phyloP scores from a whole-genome alignment of 2,329 filamentous ascomycete species.

The Apiospora rasikravindrae region DNA sequence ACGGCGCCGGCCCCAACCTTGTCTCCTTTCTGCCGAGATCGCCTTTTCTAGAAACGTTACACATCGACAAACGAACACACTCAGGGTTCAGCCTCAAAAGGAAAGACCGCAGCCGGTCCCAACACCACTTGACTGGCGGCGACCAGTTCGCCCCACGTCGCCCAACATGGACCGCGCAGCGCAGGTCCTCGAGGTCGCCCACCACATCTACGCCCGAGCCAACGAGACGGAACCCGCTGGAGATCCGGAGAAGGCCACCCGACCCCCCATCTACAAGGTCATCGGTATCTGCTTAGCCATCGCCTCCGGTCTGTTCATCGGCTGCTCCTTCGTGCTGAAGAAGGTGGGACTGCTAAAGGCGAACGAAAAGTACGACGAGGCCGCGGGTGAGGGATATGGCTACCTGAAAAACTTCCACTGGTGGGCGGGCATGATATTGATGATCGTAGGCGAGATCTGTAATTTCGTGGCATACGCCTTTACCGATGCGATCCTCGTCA shows the following conservation, averaged over 20 bases:
- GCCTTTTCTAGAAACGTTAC: neutral
- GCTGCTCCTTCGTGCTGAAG: constrained; percentile 92
- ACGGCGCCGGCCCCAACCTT: neutral
- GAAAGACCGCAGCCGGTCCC: neutral
- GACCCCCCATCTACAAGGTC: constrained; percentile 73
- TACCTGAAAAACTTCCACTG: constrained; percentile 95
- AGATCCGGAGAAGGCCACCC: constrained; percentile 33
- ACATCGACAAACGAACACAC: neutral
- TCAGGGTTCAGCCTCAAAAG: neutral
- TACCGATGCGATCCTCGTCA: constrained; percentile 94
- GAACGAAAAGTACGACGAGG: constrained; percentile 95
- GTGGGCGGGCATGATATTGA: constrained; percentile 95
- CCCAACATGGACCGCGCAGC: constrained; percentile 44
- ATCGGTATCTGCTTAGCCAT: constrained; percentile 87
- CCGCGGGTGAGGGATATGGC: constrained; percentile 93
- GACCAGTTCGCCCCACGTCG: constrained; percentile 26
- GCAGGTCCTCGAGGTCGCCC: constrained; percentile 41
- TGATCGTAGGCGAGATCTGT: constrained; percentile 96
- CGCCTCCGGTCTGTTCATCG: constrained; percentile 89
- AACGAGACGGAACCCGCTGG: constrained; percentile 39
- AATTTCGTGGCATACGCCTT: constrained; percentile 98
- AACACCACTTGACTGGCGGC: constrained; percentile 13
- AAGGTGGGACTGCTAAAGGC: constrained; percentile 90
- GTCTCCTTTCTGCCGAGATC: neutral
- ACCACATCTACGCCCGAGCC: constrained; percentile 48